A percentile compares a stretch with the other conserved stretches of the same genome.
Conservation (phyloP, 306 rosid species). For the Rubus idaeus region DNA sequence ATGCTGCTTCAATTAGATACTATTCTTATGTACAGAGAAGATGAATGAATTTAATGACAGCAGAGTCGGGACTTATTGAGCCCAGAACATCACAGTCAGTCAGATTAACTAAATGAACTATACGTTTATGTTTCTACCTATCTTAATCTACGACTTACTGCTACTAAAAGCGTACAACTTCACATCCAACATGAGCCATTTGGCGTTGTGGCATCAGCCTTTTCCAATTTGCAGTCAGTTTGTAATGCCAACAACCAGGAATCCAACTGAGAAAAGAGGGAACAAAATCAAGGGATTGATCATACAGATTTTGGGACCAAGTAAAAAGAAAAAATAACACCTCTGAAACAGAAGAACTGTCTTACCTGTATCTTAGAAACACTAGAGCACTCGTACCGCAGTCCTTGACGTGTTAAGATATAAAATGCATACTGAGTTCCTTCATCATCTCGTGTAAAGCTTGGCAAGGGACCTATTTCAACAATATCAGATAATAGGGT, state of each 20-base stretch:
- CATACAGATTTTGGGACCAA: neutral
- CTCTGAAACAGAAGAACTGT: neutral
- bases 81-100: constrained; percentile 1
- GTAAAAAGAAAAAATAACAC: neutral
- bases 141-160: constrained; percentile 26
- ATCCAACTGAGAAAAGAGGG: constrained; percentile 51
- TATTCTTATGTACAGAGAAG: constrained; percentile 7
- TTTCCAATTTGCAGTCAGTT: constrained; percentile 53
- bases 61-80: neutral
- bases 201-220: constrained; percentile 29
- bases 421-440: constrained; percentile 61
- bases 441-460: constrained; percentile 60
- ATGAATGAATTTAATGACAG: constrained; percentile 12
- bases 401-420: constrained; percentile 69
- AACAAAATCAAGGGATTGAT: neutral
- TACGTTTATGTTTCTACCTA: constrained; percentile 25
- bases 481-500: constrained; percentile 64
- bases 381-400: constrained; percentile 82
- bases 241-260: constrained; percentile 70
- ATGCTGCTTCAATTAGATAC: constrained; percentile 1
- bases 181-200: constrained; percentile 27
- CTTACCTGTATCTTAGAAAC: constrained; percentile 72
- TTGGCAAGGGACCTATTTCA: constrained; percentile 65
- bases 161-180: constrained; percentile 18
- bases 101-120: constrained; percentile 16